Evolutionary conservation across 2,329 filamentous ascomycete genomes (phyloP).

Genomic region (Aspergillus puulaauensis): DNA sequence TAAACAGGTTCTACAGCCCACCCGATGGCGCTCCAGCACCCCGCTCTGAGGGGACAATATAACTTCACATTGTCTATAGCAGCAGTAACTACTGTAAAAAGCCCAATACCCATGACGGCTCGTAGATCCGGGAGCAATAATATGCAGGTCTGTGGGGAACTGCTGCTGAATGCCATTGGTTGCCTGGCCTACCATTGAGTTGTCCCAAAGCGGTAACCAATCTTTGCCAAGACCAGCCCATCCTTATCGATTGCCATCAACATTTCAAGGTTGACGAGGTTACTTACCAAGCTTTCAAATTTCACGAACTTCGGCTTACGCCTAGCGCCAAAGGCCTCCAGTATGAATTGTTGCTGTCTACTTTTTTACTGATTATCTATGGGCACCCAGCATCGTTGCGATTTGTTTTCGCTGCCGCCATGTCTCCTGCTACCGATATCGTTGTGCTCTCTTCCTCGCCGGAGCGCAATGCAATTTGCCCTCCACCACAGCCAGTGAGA

Average conservation of each 20-base stretch:
- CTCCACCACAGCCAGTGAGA: slow-evolving; percentile 28
- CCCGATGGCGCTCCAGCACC: neutral
- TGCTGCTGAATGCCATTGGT: slow-evolving; percentile 22
- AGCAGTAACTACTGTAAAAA: neutral
- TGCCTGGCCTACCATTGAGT: slow-evolving; percentile 31
- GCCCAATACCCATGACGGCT: neutral
- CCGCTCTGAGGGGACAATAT: neutral
- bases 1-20: neutral
- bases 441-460: slow-evolving; percentile 45
- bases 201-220: slow-evolving; percentile 31
- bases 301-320: neutral
- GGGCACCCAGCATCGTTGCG: neutral
- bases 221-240: slow-evolving; percentile 35
- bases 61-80: neutral
- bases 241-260: slow-evolving; percentile 9
- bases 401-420: slow-evolving; percentile 25
- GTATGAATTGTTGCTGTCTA: neutral
- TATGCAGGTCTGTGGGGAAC: neutral
- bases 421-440: slow-evolving; percentile 38
- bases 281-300: neutral
- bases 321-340: neutral
- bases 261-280: neutral
- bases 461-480: slow-evolving; percentile 28
- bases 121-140: neutral
- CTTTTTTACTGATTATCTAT: neutral